Conservation (phyloP, 2,329 filamentous ascomycete genomes). For the Alternaria brassicae region DNA sequence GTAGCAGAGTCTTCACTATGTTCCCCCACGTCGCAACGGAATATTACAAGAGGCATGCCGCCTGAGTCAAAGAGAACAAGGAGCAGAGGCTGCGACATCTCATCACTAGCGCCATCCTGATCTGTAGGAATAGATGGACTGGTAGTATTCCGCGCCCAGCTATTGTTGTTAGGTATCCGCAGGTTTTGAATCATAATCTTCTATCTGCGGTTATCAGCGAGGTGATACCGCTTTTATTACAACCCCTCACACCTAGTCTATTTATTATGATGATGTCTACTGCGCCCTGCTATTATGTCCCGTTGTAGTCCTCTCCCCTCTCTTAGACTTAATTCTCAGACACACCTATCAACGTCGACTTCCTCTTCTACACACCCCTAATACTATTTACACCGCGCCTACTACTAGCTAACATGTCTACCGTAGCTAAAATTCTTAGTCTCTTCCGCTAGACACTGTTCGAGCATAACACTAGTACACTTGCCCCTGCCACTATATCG, state of each 20-base stretch:
- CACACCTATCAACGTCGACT: slow-evolving; percentile 4
- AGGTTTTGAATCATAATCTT: background rate
- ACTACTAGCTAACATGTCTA: slow-evolving; percentile 30
- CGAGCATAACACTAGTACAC: slow-evolving; percentile 14
- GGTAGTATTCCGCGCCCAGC: slow-evolving; percentile 15
- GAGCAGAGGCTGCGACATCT: slow-evolving; percentile 27
- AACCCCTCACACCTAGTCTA: background rate
- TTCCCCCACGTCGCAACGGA: slow-evolving; percentile 21
- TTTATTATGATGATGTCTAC: slow-evolving; percentile 17
- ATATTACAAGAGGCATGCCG: slow-evolving; percentile 31
- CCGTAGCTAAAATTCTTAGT: slow-evolving; percentile 31
- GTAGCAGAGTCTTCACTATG: slow-evolving; percentile 33
- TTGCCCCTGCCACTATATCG: slow-evolving; percentile 20
- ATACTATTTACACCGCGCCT: slow-evolving; percentile 16
- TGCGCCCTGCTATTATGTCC: slow-evolving; percentile 9
- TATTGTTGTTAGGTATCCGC: slow-evolving; percentile 10
- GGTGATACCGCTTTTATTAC: slow-evolving; percentile 1
- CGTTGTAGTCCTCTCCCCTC: slow-evolving; percentile 17
- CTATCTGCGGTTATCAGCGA: background rate
- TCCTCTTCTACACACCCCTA: slow-evolving; percentile 23
- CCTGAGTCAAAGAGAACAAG: slow-evolving; percentile 24
- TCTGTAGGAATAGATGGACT: slow-evolving; percentile 20
- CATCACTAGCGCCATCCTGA: slow-evolving; percentile 28
- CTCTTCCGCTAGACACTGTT: slow-evolving; percentile 40
- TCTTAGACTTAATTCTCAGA: no score